Conservation (phyloP, 2,329 filamentous ascomycete genomes). For the Cladosporium sp. region DNA sequence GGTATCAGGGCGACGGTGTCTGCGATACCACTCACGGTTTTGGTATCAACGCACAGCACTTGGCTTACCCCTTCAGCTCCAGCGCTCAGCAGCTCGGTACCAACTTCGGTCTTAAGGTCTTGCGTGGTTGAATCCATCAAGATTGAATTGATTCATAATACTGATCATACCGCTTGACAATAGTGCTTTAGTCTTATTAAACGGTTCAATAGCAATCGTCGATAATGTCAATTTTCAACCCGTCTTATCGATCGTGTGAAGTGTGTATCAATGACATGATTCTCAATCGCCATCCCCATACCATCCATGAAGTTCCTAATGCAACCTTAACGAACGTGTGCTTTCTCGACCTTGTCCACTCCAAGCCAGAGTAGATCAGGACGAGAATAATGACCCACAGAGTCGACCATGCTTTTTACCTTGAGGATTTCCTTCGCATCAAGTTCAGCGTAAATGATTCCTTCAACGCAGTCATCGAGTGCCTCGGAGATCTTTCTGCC, state of each 20-base stretch:
- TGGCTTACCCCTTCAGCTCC: slow-evolving; percentile 26
- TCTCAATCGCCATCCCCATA: no score
- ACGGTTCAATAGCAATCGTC: no score
- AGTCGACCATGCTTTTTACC: slow-evolving; percentile 43
- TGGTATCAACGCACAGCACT: slow-evolving; percentile 31
- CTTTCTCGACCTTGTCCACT: slow-evolving; percentile 34
- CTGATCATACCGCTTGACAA: no score
- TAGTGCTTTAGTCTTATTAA: no score
- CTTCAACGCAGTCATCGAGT: slow-evolving; percentile 41
- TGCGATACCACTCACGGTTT: slow-evolving; percentile 32
- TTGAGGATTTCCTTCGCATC: slow-evolving; percentile 42
- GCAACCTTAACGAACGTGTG: background rate
- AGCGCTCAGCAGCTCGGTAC: slow-evolving; percentile 30
- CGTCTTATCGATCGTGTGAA: no score
- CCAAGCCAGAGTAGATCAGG: slow-evolving; percentile 52
- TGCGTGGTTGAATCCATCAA: no score
- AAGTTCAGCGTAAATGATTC: slow-evolving; percentile 49
- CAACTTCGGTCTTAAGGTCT: slow-evolving; percentile 15
- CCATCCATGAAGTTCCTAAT: no score
- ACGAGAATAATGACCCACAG: slow-evolving; percentile 47
- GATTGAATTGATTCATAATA: no score
- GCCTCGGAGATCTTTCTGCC: slow-evolving; percentile 44
- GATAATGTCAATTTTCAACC: no score
- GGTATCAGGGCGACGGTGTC: slow-evolving; percentile 31
- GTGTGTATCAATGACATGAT: no score